Conservation (phyloP, 306 rosid species). For the Argentina anserina region DNA sequence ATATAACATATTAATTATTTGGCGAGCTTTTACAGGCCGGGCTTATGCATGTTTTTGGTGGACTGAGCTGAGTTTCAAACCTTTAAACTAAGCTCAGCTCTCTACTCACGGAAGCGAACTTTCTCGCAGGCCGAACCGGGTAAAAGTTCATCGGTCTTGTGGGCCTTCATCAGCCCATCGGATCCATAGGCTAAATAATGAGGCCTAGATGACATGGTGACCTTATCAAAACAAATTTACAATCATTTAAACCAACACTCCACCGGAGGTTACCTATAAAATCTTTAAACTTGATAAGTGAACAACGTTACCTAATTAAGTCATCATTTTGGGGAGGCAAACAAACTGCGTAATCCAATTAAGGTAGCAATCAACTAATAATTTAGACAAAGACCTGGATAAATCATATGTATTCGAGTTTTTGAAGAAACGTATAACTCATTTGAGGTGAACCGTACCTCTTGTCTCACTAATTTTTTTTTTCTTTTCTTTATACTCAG, state of each 20-base stretch:
- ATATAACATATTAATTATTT: too few species aligned
- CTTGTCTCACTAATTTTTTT: too few species aligned
- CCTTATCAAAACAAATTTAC: neutral
- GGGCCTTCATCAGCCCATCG: too few species aligned
- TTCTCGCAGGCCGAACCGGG: too few species aligned
- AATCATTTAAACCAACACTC: neutral
- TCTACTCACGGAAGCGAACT: too few species aligned
- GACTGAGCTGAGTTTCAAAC: too few species aligned
- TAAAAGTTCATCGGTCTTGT: too few species aligned
- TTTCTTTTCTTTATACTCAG: neutral
- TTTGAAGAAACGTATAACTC: neutral
- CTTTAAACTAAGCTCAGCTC: too few species aligned
- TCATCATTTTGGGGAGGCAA: neutral
- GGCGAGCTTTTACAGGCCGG: too few species aligned
- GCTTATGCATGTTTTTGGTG: too few species aligned
- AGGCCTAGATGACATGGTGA: neutral
- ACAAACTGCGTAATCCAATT: neutral
- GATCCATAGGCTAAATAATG: too few species aligned
- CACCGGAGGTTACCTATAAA: neutral
- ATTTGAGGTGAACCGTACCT: neutral
- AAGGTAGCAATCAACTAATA: neutral
- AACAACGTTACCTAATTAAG: neutral
- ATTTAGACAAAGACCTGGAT: neutral
- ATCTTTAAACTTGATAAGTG: neutral
- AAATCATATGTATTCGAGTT: neutral